Evolutionary conservation across 495 filamentous ascomycete genomes (phyloP), one percentile per base, ranked within the genome.

Genomic region (Penicillium malachiteum): DNA sequence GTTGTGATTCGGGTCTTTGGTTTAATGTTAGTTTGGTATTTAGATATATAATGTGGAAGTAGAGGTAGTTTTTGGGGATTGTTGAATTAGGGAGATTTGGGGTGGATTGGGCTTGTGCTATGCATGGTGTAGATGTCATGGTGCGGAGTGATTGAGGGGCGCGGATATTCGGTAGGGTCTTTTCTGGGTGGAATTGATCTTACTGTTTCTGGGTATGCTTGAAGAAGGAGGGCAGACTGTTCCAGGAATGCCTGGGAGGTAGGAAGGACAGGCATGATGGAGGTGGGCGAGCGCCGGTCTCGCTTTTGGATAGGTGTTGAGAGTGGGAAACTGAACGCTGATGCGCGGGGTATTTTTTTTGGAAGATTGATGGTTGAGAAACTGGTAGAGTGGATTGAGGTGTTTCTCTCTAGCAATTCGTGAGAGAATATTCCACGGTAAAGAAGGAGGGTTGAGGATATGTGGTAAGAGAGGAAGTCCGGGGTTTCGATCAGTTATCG

Each of bases 1-100:
- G 90, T 91, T 68, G 89, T 91, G 72, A 94, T 87, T 61, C 84
- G 75, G 17, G 90, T 89, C 91, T 13, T 3, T 94, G 64, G 26
- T 13, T 38, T 49, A n/a, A n/a, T 50, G 50, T 55, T 54, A 54
- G 38, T 41, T 49, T 55, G n/a, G n/a, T 18, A 38, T 37, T 7
- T 42, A 57, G 21, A 17, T 60, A 43, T 51, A 26, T 45, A 7
- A 32, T 47, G 21, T 33, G 21, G 18, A 12, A 6, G 5, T 48
- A 8, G n/a, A 17, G 3, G 4, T 37, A 31, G 35, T 16, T 30
- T 32, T 40, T 11, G 12, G 17, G 31, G 26, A 17, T 5, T 48
- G 13, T 12, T 1, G 7, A 17, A 34, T 26, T 3, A 30, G 6
- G 46, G 46, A n/a, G 32, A 6, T 17, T 13, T 41, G 35, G 58